Evolutionary conservation across 2,329 filamentous ascomycete species (phyloP), one percentile per base, ranked within the genome.

Genomic region (Fusarium praegraminearum): DNA sequence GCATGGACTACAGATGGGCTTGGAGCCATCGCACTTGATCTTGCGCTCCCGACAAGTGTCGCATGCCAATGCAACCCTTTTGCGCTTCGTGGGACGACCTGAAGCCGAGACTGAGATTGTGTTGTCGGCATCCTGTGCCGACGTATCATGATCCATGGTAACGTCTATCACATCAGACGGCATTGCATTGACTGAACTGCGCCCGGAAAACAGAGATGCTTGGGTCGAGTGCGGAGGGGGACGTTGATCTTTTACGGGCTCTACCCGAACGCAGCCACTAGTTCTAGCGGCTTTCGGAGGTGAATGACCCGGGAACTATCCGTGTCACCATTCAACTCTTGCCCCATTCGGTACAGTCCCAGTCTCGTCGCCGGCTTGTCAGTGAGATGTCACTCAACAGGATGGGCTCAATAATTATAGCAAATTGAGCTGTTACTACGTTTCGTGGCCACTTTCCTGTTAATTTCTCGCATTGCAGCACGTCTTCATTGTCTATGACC

Each of bases 51-150:
- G 57, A 18, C 60, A 62, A 4, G 16, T 47, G 3, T 62, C 60
- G 6, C 60, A 62, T 12, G 60, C 60, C 40, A 62, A 55, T 8
- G 60, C 60, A 6, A 62, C 60, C 7, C 57, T 35, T 13, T 55
- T 62, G 2, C 60, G 47, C 1, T 62, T 62, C 1, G 46, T 4
- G 0, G 58, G 38, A 1, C 58, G 58, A 0, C 64, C 55, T 67
- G 26, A 43, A n/a, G 33, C 7, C 7, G 47, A 36, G 7, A 26
- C 47, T 2, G 33, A 36, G 1, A 38, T 38, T 20, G 47, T 28
- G 30, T 36, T 35, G 9, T 51, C 47, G 16, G 47, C 22, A 28
- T 38, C 47, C 16, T 38, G 47, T 1, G 3, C 36, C 16, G 13
- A 8, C 3, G 12, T n/a, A 26, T 18, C 22, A 18, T 12, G 33